These are phyloP conservation scores for Retiboletus flavoniger DNA, from an alignment of 1,284 basidiomycete genomes.

Conservation along the genomic window DNA sequence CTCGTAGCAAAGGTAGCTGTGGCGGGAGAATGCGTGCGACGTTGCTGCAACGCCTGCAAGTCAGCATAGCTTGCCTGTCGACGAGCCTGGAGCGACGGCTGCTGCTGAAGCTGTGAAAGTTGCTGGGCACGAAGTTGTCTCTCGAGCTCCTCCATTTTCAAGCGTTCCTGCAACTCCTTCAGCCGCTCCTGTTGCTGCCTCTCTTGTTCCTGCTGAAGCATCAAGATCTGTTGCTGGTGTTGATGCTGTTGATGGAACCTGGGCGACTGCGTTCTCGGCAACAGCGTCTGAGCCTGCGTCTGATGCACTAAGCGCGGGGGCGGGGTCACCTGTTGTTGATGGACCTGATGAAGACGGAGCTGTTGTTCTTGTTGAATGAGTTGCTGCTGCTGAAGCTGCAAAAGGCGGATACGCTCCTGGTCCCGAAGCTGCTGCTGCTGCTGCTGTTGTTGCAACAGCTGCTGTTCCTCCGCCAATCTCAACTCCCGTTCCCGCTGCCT, in stretches of 20 bases:
- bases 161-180: constrained; percentile 58
- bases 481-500: constrained; percentile 37
- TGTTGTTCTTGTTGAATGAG: constrained; percentile 37
- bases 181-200: constrained; percentile 44
- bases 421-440: constrained; percentile 40
- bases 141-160: constrained; percentile 60
- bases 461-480: constrained; percentile 40
- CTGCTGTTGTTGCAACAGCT: constrained; percentile 40
- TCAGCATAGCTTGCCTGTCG: constrained; percentile 37
- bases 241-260: constrained; percentile 66
- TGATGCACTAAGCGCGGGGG: constrained; percentile 59
- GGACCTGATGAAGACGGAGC: constrained; percentile 40
- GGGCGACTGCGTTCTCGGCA: constrained; percentile 68
- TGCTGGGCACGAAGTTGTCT: constrained; percentile 54
- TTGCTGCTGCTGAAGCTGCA: constrained; percentile 41
- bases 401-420: constrained; percentile 39
- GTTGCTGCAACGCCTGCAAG: constrained; percentile 33
- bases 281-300: constrained; percentile 43
- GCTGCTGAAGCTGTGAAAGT: constrained; percentile 48
- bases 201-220: constrained; percentile 60
- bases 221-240: constrained; percentile 64
- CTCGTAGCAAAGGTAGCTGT: constrained; percentile 32
- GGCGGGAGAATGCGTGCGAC: constrained; percentile 52
- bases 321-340: constrained; percentile 53
- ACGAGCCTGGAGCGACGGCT: constrained; percentile 42